These are phyloP conservation scores for Solanum verrucosum DNA, from an alignment of 257 asterid species.

Conservation along the genomic window DNA sequence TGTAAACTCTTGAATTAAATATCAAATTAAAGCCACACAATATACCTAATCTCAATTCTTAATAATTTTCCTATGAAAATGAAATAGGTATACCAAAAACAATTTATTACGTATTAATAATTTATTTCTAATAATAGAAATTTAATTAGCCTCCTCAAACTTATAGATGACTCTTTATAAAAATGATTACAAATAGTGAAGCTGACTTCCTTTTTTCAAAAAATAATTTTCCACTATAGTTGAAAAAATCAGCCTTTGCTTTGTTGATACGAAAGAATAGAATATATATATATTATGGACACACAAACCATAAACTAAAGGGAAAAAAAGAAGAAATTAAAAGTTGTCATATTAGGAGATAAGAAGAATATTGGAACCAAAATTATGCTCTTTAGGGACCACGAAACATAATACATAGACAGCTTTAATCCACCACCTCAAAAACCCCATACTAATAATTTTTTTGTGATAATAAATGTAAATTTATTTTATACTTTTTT, in stretches of 20 bases:
- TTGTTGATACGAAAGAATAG: constrained; percentile 28
- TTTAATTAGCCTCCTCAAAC: background rate
- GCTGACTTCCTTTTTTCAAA: background rate
- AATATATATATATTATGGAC: background rate
- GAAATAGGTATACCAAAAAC: background rate
- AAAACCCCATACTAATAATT: background rate
- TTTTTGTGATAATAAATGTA: background rate
- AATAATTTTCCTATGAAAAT: background rate
- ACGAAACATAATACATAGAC: background rate
- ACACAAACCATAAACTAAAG: background rate
- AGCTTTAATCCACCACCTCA: constrained; percentile 26
- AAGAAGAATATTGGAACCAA: constrained; percentile 11
- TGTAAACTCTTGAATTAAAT: background rate
- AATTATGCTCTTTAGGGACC: constrained; percentile 25
- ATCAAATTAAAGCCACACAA: background rate
- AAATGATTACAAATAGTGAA: constrained; percentile 11
- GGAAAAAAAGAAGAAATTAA: background rate
- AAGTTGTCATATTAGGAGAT: constrained; percentile 3
- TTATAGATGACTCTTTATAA: background rate
- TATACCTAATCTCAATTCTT: background rate
- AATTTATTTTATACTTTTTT: background rate
- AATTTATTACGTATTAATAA: background rate
- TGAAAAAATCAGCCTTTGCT: constrained; percentile 23
- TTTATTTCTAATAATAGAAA: background rate
- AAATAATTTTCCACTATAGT: constrained; percentile 8